Base-by-base conservation (phyloP, 352 stramenopile genomes). In the Hyaloperonospora arabidopsidis region DNA sequence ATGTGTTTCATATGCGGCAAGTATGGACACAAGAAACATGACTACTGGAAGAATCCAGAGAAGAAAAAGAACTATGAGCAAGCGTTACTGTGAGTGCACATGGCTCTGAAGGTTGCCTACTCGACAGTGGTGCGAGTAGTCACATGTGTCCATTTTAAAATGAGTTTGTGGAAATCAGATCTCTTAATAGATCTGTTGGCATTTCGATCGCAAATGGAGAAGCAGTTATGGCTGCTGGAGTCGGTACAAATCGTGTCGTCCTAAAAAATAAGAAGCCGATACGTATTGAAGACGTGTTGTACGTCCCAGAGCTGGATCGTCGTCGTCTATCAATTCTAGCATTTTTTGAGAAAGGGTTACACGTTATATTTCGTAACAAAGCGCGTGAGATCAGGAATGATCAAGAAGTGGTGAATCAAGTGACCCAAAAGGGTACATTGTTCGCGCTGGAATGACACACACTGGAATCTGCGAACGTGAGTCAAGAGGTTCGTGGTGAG, bases 11-110 rank as follows among this genome's bases (percentile, higher is more conserved):
- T 41, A n/a, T 41, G 35, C 35, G 0, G 13, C 12, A 41, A 41
- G 35, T 15, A 18, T 41, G 35, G 35, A 41, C 35, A 41, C n/a
- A 41, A 41, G n/a, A 41, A 41, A n/a, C 35, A 41, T 15, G 35
- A 41, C 13, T 18, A 10, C 5, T 41, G 35, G 12, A 41, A 41
- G 35, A 41, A 32, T 32, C 25, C 25, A 32, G 25, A 32, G 4
- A 32, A 32, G 25, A 32, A 4, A 8, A 32, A 4, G 12, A 41
- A 41, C 35, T 5, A 4, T 15, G 12, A 41, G 5, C 35, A 41
- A 18, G 35, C 35, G 35, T 15, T 15, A 41, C 12, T 41, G 35
- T 41, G 35, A 15, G 12, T 41, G 35, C 5, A 41, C 35, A 41
- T 41, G 35, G 35, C 5, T 17, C 5, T 41, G 12, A 41, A 18